Percentiles rank a stretch among this genome's conserved stretches.
These are phyloP conservation scores for Hemileccinum hortonii DNA, from an alignment of 1,284 basidiomycete genomes.

Conservation along the genomic window DNA sequence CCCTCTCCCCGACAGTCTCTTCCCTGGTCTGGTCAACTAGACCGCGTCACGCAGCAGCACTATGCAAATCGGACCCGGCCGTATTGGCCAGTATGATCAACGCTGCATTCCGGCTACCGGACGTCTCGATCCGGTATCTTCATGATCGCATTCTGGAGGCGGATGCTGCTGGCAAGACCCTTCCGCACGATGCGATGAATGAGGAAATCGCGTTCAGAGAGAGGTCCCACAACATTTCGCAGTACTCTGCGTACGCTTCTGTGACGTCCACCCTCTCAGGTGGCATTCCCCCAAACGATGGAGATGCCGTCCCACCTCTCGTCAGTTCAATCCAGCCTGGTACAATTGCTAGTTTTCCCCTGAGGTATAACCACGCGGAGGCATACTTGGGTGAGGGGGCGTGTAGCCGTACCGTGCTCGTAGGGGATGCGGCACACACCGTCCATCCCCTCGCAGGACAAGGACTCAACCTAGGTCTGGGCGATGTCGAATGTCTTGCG, in stretches of 20 bases:
- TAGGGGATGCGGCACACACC: constrained; percentile 96
- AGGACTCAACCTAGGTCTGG: constrained; percentile 91
- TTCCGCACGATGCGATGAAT: constrained; percentile 47
- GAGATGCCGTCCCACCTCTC: constrained; percentile 71
- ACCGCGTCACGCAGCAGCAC: constrained; percentile 71
- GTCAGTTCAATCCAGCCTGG: constrained; percentile 71
- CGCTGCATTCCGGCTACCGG: constrained; percentile 87
- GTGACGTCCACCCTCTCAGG: constrained; percentile 31
- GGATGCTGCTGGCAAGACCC: constrained; percentile 40
- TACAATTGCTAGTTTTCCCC: constrained; percentile 89
- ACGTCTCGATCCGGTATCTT: constrained; percentile 71
- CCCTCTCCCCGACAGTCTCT: constrained; percentile 73
- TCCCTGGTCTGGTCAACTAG: constrained; percentile 96
- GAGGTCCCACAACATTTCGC: constrained; percentile 59
- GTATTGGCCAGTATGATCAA: constrained; percentile 82
- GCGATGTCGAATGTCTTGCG: constrained; percentile 75
- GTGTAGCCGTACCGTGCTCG: constrained; percentile 76
- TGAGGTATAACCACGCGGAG: constrained; percentile 86
- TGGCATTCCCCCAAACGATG: constrained; percentile 63
- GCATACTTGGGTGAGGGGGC: constrained; percentile 75
- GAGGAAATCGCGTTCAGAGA: constrained; percentile 72
- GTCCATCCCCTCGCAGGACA: constrained; percentile 98
- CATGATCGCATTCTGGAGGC: constrained; percentile 62
- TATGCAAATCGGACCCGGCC: constrained; percentile 67
- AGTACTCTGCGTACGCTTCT: constrained; percentile 62